These are phyloP conservation scores for Ustilaginoidea virens DNA, from an alignment of 2,329 filamentous ascomycete species.

Conservation along the genomic window DNA sequence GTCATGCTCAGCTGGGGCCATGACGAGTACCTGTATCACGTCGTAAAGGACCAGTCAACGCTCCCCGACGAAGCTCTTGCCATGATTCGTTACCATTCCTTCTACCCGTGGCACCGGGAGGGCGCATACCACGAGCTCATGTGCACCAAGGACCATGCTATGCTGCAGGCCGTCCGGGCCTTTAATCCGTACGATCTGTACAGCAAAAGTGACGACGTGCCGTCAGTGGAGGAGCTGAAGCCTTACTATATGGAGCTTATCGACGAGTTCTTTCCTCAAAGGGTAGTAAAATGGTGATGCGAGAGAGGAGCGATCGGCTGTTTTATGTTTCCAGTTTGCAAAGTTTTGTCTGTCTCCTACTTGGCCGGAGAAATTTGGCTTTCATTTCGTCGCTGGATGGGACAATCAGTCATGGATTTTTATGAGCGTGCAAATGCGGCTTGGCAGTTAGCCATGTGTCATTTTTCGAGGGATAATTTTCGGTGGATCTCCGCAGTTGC, in stretches of 20 bases:
- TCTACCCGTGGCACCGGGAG: slow-evolving; percentile 82
- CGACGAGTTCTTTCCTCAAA: slow-evolving; percentile 25
- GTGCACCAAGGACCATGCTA: slow-evolving; percentile 64
- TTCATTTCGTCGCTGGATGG: too few species aligned
- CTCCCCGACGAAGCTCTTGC: slow-evolving; percentile 71
- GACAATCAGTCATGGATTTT: too few species aligned
- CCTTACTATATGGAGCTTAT: slow-evolving; percentile 29
- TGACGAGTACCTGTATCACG: slow-evolving; percentile 76
- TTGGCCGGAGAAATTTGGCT: too few species aligned
- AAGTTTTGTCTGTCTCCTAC: too few species aligned
- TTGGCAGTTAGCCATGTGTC: too few species aligned
- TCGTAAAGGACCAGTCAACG: slow-evolving; percentile 67
- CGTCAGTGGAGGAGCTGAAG: slow-evolving; percentile 62
- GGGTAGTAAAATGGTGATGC: slow-evolving; percentile 22
- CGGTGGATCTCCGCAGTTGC: too few species aligned
- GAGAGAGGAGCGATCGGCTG: too few species aligned
- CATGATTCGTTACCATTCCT: slow-evolving; percentile 88
- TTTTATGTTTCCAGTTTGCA: too few species aligned
- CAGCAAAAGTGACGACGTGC: slow-evolving; percentile 76
- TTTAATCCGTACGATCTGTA: slow-evolving; percentile 91
- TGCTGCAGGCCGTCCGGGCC: slow-evolving; percentile 66
- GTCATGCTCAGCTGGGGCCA: slow-evolving; percentile 86
- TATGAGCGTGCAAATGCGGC: too few species aligned
- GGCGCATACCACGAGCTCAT: slow-evolving; percentile 72
- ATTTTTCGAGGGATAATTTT: too few species aligned